Percentiles rank a stretch among this genome's conserved stretches.
Conservation (phyloP, 1,284 basidiomycete species). For the Ceratobasidium sp. region DNA sequence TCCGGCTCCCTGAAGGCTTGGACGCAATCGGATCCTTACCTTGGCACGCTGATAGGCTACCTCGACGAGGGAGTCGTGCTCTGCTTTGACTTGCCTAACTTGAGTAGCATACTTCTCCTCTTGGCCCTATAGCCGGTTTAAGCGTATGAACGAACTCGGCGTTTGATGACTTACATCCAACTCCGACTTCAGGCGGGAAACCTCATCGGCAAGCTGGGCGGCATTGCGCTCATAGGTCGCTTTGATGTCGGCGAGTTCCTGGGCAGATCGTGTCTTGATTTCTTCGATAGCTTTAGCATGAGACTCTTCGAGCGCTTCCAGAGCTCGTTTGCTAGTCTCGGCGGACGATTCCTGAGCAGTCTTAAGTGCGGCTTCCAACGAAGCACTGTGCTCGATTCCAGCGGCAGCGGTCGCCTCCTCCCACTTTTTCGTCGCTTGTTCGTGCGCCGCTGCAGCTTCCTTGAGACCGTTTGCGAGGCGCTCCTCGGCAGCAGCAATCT, state of each 20-base stretch:
- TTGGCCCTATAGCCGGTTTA: slow-evolving; percentile 58
- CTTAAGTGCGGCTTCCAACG: slow-evolving; percentile 51
- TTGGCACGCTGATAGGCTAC: slow-evolving; percentile 79
- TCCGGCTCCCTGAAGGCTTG: slow-evolving; percentile 5
- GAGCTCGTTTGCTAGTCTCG: slow-evolving; percentile 30
- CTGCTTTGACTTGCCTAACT: slow-evolving; percentile 68
- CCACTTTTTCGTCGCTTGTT: slow-evolving; percentile 55
- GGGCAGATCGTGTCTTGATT: slow-evolving; percentile 43
- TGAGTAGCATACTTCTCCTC: slow-evolving; percentile 70
- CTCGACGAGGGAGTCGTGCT: slow-evolving; percentile 68
- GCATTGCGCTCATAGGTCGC: slow-evolving; percentile 55
- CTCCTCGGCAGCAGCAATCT: slow-evolving; percentile 53
- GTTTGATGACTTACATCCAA: slow-evolving; percentile 59
- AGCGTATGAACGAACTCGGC: slow-evolving; percentile 40
- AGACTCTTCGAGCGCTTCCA: slow-evolving; percentile 37
- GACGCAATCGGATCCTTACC: slow-evolving; percentile 52
- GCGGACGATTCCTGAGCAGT: slow-evolving; percentile 54
- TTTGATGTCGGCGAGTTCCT: slow-evolving; percentile 30
- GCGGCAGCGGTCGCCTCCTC: slow-evolving; percentile 48
- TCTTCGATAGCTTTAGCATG: slow-evolving; percentile 42
- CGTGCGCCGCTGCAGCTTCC: slow-evolving; percentile 56
- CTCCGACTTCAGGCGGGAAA: slow-evolving; percentile 61
- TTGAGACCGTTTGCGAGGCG: slow-evolving; percentile 59
- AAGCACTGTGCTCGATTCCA: slow-evolving; percentile 57
- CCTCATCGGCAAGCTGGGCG: slow-evolving; percentile 64